Evolutionary conservation across 2,329 filamentous ascomycete genomes (phyloP), one percentile per base, ranked within the genome.

Genomic region (Pseudohalonectria lignicola): DNA sequence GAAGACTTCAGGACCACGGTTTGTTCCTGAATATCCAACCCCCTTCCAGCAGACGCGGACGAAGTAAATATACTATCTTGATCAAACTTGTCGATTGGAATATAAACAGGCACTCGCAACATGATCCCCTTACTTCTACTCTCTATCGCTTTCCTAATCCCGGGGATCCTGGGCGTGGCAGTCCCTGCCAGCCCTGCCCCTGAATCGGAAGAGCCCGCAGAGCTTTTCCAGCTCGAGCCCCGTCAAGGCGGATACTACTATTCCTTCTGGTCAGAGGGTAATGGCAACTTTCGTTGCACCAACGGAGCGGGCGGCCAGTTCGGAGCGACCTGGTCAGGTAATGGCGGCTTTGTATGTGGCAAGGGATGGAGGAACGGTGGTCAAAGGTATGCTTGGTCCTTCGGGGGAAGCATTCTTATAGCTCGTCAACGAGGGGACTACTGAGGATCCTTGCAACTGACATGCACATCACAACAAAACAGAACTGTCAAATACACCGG

Each of bases 401-500:
- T 7, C 12, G 23, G 23, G 8, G 8, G 12, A 26, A 26, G 12
- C 23, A 26, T 26, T 12, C 23, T 8, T 26, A 12, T 26, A 26
- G 7, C 23, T 26, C 23, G 23, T 7, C 7, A 26, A 12, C 12
- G 23, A 26, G 7, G 23, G 23, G 8, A 7, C 12, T 26, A 12
- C 7, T 26, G 23, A 8, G 23, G 12, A 12, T 8, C 7, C 23
- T 12, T 26, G 8, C 8, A 26, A 26, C 8, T 12, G 23, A 12
- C 23, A 26, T 12, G 8, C 23, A 26, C 7, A 26, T 12, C 23
- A 26, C 23, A 26, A 26, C 23, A 26, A 8, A 26, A 26, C 28
- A 57, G 58, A 20, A 44, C 49, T 12, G 55, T 61, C 40, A 54
- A 45, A n/a, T 62, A 59, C 45, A 47, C 36, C 3, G 60, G 60